phyloP scores from a whole-genome alignment of 352 stramenopile species.

The Phytophthora sp. region DNA sequence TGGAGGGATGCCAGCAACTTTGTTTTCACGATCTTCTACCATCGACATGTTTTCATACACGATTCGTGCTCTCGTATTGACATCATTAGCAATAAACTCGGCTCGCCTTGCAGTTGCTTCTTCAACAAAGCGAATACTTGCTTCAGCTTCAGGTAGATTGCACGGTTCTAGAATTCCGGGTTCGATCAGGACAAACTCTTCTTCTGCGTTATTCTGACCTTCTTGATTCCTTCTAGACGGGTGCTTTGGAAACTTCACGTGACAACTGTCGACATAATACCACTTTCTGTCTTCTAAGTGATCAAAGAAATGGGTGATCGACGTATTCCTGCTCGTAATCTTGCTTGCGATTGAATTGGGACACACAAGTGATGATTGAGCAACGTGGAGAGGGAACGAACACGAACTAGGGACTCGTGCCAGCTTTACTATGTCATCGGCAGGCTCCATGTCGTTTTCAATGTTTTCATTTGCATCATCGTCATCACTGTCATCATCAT shows the following conservation, averaged over 20 bases:
- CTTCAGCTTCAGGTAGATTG: conserved; percentile 20
- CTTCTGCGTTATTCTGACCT: conserved; percentile 27
- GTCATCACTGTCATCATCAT: conserved; percentile 58
- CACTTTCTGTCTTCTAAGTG: conserved; percentile 39
- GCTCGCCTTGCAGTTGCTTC: conserved; percentile 21
- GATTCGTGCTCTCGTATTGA: conserved; percentile 40
- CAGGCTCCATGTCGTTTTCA: conserved; percentile 9
- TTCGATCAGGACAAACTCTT: conserved; percentile 37
- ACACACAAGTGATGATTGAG: conserved; percentile 3
- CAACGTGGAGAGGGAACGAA: not conserved
- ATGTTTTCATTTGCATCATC: conserved; percentile 32
- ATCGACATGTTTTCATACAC: conserved; percentile 63
- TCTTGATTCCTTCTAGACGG: conserved; percentile 29
- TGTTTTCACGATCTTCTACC: conserved; percentile 22
- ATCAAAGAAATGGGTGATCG: conserved; percentile 5
- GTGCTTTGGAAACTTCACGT: conserved; percentile 44
- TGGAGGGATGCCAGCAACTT: conserved; percentile 25
- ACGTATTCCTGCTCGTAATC: conserved; percentile 9
- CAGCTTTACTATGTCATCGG: not conserved
- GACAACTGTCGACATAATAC: conserved; percentile 34
- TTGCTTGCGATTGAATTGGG: conserved; percentile 13
- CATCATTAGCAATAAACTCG: conserved; percentile 52
- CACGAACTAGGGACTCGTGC: conserved; percentile 4
- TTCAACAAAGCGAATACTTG: conserved; percentile 22
- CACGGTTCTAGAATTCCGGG: conserved; percentile 37